Conservation (phyloP, 306 rosid genomes). For the Myrica gale region DNA sequence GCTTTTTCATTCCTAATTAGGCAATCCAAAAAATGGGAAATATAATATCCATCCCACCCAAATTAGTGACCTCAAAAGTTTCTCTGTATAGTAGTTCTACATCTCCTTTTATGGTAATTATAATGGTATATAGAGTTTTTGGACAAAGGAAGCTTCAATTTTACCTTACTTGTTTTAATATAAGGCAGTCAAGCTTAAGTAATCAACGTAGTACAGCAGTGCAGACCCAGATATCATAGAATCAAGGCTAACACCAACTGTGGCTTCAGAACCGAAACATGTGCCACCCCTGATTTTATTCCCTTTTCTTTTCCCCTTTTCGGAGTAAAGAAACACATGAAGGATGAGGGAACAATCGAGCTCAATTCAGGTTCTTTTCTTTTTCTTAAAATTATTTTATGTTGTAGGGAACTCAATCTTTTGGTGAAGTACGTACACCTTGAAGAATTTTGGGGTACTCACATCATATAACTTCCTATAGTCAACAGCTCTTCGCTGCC, state of each 20-base stretch:
- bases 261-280: not conserved
- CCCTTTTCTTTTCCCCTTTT: not conserved
- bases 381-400: not conserved
- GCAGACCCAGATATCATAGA: not conserved
- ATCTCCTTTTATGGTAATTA: not conserved
- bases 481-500: conserved; percentile 73
- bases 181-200: not conserved
- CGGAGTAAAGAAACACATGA: not conserved
- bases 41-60: not conserved
- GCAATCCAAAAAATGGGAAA: not conserved
- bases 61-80: not conserved
- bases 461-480: conserved; percentile 72
- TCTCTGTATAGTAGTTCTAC: not conserved
- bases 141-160: not conserved
- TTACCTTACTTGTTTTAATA: not conserved
- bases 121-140: not conserved
- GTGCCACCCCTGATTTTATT: not conserved
- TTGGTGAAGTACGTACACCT: no score
- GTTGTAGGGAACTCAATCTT: not conserved
- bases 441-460: conserved; percentile 36
- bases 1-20: not conserved
- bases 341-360: not conserved
- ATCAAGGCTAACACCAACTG: not conserved
- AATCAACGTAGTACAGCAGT: not conserved
- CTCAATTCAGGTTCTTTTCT: not conserved